Evolutionary conservation across 257 asterid genomes (phyloP).

Genomic region (Asclepias syriaca): DNA sequence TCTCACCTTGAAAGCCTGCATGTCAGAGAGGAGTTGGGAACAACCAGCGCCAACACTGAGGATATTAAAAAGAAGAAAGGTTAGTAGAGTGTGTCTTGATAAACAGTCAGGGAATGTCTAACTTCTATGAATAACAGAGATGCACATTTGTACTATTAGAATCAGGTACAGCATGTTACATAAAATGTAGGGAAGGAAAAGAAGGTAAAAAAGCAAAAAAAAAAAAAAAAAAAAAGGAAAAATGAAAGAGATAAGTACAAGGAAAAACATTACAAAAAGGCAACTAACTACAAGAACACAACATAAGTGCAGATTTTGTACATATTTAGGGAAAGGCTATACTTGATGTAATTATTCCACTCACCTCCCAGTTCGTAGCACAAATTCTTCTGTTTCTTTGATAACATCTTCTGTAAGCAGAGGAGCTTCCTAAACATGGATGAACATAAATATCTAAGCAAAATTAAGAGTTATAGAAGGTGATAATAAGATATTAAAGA

Average conservation of each 20-base stretch:
- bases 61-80: conserved; percentile 20
- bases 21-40: conserved; percentile 96
- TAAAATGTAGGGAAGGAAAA: not conserved
- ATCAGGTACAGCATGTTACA: not conserved
- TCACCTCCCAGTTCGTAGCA: conserved; percentile 95
- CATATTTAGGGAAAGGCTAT: not conserved
- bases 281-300: not conserved
- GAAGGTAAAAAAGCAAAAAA: no score
- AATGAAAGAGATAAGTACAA: not conserved
- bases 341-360: not conserved
- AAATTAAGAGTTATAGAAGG: conserved; percentile 14
- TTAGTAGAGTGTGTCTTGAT: conserved; percentile 24
- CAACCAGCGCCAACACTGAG: conserved; percentile 98
- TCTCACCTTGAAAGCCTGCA: conserved; percentile 99
- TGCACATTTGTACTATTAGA: not conserved
- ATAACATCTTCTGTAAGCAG: conserved; percentile 90
- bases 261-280: not conserved
- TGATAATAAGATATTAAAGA: conserved; percentile 15
- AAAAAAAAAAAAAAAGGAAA: no score
- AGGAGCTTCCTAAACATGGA: conserved; percentile 72
- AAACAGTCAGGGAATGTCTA: not conserved
- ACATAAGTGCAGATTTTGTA: not conserved
- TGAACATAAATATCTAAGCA: conserved; percentile 18
- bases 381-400: conserved; percentile 97
- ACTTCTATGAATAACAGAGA: not conserved